Conservation (phyloP, 805 yeast genomes). For the Lipomyces mesembrius region DNA sequence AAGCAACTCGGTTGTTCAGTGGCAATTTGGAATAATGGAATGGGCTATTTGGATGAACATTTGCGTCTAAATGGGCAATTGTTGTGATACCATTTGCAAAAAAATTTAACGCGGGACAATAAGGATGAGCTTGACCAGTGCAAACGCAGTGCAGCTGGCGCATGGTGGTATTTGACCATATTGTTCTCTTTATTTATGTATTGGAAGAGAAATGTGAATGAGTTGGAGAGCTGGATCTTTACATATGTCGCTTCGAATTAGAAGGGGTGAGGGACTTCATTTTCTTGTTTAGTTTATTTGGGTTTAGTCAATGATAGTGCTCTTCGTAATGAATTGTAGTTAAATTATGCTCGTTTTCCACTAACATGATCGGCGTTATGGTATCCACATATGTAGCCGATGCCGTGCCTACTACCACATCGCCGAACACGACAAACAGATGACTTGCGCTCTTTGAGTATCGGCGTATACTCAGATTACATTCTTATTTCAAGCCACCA, state of each 20-base stretch:
- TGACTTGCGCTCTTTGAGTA: too few species aligned
- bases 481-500: too few species aligned
- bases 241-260: neutral
- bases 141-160: too few species aligned
- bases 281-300: neutral
- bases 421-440: too few species aligned
- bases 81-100: neutral
- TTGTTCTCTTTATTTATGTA: too few species aligned
- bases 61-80: neutral
- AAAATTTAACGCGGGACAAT: neutral
- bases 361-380: too few species aligned
- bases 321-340: neutral
- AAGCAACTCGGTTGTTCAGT: constrained; percentile 23
- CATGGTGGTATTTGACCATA: too few species aligned
- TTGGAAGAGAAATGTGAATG: too few species aligned
- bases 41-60: neutral
- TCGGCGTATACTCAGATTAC: too few species aligned
- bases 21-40: neutral
- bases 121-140: too few species aligned
- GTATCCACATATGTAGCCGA: neutral
- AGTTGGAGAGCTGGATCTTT: too few species aligned
- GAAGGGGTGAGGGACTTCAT: neutral
- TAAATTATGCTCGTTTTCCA: too few species aligned
- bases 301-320: neutral
- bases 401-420: neutral